These are phyloP conservation scores for Cladosporium oxysporum DNA, from an alignment of 2,329 filamentous ascomycete genomes.

Conservation along the genomic window DNA sequence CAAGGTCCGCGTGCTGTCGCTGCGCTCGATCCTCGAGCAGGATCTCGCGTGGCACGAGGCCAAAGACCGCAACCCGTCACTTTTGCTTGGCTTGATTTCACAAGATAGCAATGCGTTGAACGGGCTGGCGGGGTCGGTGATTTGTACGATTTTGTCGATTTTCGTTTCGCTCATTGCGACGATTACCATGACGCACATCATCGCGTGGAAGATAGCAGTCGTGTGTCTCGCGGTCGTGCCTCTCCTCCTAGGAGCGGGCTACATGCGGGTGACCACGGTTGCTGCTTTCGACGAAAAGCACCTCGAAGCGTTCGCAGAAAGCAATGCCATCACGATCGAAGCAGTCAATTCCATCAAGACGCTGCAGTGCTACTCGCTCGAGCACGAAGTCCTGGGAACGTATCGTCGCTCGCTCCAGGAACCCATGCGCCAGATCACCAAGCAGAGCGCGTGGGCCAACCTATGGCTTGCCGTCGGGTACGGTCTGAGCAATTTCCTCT, in stretches of 20 bases:
- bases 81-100: constrained; percentile 68
- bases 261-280: constrained; percentile 67
- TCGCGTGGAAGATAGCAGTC: constrained; percentile 75
- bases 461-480: constrained; percentile 63
- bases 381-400: constrained; percentile 50
- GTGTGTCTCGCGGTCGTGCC: constrained; percentile 71
- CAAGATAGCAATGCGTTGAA: constrained; percentile 67
- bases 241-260: constrained; percentile 66
- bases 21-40: constrained; percentile 66
- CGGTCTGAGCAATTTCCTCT: constrained; percentile 65
- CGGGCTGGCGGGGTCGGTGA: constrained; percentile 68
- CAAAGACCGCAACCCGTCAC: constrained; percentile 60
- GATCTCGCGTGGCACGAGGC: constrained; percentile 72
- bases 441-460: constrained; percentile 47
- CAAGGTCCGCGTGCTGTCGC: constrained; percentile 62
- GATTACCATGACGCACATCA: constrained; percentile 67
- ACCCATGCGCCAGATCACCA: constrained; percentile 17
- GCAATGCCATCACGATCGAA: constrained; percentile 54
- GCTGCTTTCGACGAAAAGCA: constrained; percentile 59
- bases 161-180: constrained; percentile 67
- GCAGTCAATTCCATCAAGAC: constrained; percentile 55
- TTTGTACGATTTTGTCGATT: constrained; percentile 70
- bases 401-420: constrained; percentile 46
- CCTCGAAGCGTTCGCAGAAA: constrained; percentile 52
- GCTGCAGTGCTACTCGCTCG: constrained; percentile 53